Percentiles rank a stretch among this genome's conserved stretches.
These are phyloP conservation scores for Ceratobasidium sp. DNA, from an alignment of 1,284 basidiomycete genomes.

Conservation along the genomic window DNA sequence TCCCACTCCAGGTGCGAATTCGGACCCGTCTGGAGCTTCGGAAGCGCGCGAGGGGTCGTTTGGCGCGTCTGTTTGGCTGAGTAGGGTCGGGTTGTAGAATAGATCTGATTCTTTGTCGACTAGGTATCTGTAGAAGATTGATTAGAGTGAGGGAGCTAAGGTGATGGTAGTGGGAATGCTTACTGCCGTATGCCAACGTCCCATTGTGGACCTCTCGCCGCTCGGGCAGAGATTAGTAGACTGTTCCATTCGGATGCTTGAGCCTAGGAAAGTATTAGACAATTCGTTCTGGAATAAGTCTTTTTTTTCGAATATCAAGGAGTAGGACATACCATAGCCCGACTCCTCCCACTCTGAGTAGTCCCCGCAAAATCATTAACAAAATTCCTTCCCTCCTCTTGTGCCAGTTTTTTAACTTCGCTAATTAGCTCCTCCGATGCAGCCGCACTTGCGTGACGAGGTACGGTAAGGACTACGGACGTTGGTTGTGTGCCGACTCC, in stretches of 20 bases:
- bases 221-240: conserved; percentile 77
- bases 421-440: conserved; percentile 21
- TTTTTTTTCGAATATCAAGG: too few species aligned
- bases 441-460: conserved; percentile 38
- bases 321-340: conserved; percentile 33
- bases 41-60: conserved; percentile 8
- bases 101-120: conserved; percentile 70
- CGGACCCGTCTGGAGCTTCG: conserved; percentile 15
- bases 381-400: conserved; percentile 36
- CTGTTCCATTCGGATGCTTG: conserved; percentile 85
- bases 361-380: conserved; percentile 18
- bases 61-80: conserved; percentile 51
- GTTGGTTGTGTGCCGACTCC: background rate
- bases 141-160: background rate
- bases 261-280: too few species aligned
- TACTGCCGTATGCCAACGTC: conserved; percentile 86
- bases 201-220: conserved; percentile 85
- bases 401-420: conserved; percentile 25
- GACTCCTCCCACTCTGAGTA: conserved; percentile 28
- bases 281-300: too few species aligned
- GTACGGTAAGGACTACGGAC: conserved; percentile 30
- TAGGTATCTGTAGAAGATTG: conserved; percentile 64
- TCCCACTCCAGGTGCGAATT: conserved; percentile 18
- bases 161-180: conserved; percentile 49
- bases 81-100: conserved; percentile 72